Conservation (phyloP, 2,329 filamentous ascomycete genomes). For the Neofusicoccum umdonicola region DNA sequence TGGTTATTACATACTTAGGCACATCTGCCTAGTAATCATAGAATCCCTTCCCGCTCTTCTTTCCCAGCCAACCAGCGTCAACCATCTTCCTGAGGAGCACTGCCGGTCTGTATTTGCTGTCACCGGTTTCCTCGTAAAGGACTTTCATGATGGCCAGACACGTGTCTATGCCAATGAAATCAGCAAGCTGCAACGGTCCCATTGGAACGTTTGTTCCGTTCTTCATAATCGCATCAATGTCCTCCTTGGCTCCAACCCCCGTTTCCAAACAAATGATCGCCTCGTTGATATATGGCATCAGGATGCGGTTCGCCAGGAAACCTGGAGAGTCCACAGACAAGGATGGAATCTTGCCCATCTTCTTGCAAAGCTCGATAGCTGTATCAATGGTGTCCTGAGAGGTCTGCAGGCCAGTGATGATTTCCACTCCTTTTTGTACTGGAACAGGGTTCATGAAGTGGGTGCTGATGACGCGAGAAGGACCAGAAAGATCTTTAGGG, state of each 20-base stretch:
- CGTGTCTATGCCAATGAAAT: constrained; percentile 96
- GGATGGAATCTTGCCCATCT: constrained; percentile 90
- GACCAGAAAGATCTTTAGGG: constrained; percentile 74
- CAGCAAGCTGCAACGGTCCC: constrained; percentile 88
- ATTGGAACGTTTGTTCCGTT: constrained; percentile 98
- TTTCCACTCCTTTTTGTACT: constrained; percentile 94
- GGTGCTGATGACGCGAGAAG: constrained; percentile 86
- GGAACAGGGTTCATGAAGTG: constrained; percentile 99
- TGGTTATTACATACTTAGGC: neutral
- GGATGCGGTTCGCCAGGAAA: constrained; percentile 91
- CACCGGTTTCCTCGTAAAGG: constrained; percentile 83
- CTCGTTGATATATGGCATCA: constrained; percentile 99
- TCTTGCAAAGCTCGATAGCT: constrained; percentile 79
- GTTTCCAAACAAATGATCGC: constrained; percentile 95
- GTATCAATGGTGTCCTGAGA: constrained; percentile 77
- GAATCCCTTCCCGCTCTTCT: constrained; percentile 96
- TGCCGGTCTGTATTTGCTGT: constrained; percentile 91
- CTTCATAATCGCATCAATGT: constrained; percentile 98
- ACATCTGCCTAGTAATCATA: constrained; percentile 69
- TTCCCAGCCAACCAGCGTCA: constrained; percentile 94
- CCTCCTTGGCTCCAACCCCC: constrained; percentile 80
- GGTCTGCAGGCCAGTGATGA: constrained; percentile 92
- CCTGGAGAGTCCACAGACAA: constrained; percentile 86
- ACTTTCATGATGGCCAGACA: constrained; percentile 98
- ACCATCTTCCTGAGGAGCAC: constrained; percentile 93